Base-by-base conservation (phyloP, 257 asterid genomes). In the Przewalskia tangutica region DNA sequence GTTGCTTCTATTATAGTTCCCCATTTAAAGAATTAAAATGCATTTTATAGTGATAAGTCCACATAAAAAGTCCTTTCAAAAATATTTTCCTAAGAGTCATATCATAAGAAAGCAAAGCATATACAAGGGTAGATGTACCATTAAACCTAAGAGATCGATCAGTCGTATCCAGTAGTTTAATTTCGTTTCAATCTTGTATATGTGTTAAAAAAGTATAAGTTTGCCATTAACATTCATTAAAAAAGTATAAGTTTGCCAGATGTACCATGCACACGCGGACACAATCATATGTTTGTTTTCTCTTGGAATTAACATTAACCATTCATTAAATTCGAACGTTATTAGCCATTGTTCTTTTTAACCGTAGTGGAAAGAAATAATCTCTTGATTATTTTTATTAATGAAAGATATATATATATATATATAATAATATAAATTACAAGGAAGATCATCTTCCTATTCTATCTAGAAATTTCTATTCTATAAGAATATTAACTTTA, bases 251-350 rank as follows among this genome's bases (percentile, higher is more conserved):
- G n/a, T n/a, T n/a, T n/a, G n/a, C n/a, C n/a, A n/a, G n/a, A n/a
- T n/a, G n/a, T n/a, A n/a, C n/a, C 83, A 81, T 51, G 81, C 87
- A 66, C 87, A 84, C 84, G 80, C 46, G 84, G 81, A 71, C 64
- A 84, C 56, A 50, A 48, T 79, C 81, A 77, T 64, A 16, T 66
- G 67, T 32, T 77, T 84, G 66, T 42, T 83, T 83, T 68, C 70
- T 77, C 53, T 50, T 34, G 85, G 82, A 63, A 38, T 27, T 77
- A 64, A 60, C 51, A 83, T 65, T 71, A 40, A 71, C 77, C 55
- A 60, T 58, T 5, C 55, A 60, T 71, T 46, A 44, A 65, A 20
- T 70, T 10, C 46, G 8, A 36, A 70, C 32, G 40, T 79, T 67
- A 67, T 46, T 67, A 44, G 48, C 17, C 56, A 8, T 67, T 67